Evolutionary conservation across 305 asterid species (phyloP).

Genomic region (Withania somnifera): DNA sequence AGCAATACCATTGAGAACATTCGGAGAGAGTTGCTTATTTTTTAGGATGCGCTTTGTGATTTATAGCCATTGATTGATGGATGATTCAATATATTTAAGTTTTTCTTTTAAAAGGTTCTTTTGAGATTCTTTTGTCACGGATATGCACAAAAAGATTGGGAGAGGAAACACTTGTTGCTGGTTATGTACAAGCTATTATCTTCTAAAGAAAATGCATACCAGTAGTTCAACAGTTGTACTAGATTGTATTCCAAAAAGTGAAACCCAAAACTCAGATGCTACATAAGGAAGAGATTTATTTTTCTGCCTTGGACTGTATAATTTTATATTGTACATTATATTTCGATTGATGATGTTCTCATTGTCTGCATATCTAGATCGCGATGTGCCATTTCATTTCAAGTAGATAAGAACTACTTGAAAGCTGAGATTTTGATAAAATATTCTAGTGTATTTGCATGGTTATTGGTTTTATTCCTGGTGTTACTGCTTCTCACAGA

Average conservation of each 20-base stretch:
- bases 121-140: background rate
- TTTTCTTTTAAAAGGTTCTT: background rate
- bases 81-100: background rate
- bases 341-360: background rate
- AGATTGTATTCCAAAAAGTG: background rate
- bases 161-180: background rate
- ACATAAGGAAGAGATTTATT: background rate
- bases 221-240: background rate
- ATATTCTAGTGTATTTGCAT: background rate
- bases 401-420: background rate
- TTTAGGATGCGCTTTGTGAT: background rate
- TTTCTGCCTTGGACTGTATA: background rate
- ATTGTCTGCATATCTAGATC: background rate
- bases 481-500: background rate
- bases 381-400: background rate
- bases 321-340: background rate
- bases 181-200: background rate
- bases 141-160: background rate
- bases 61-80: background rate
- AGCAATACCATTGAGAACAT: slow-evolving; percentile 25
- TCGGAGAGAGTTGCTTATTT: slow-evolving; percentile 28
- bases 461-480: background rate
- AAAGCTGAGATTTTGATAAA: background rate
- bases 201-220: background rate
- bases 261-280: background rate